Evolutionary conservation across 2,329 filamentous ascomycete species (phyloP), one percentile per base, ranked within the genome.

Genomic region (Mollisia scopiformis): DNA sequence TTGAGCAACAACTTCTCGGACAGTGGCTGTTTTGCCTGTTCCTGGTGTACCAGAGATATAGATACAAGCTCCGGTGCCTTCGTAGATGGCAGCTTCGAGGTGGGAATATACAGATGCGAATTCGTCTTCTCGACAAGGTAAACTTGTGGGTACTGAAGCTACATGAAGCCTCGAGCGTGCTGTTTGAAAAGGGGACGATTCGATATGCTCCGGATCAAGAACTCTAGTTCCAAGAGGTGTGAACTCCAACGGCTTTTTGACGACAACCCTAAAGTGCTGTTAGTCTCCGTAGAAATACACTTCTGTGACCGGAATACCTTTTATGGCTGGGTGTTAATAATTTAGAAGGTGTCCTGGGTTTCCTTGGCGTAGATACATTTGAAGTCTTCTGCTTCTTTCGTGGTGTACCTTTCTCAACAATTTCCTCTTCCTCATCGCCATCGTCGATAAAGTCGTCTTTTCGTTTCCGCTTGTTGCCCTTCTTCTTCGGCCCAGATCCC

Each of bases 1-100:
- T 63, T 93, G 90, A 5, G 90, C 87, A 16, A 99, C 90, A 1
- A 98, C 95, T 76, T 99, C 95, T 51, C 95, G 90, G 10, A 99
- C 95, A 0, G 96, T 99, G 13, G 95, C 95, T 1, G 95, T 99
- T 76, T 99, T 99, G 30, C 95, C 95, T 0, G 95, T 99, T 7
- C 96, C 95, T 0, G 96, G 95, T 0, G 94, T 98, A n/a, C 95
- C 95, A 0, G 95, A 98, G 62, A 99, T 99, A 77, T 99, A 99
- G 72, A 99, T 98, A 75, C 96, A 99, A 30, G 94, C 91, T 14
- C 96, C 96, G 1, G 90, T 91, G 19, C 94, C 95, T 67, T 97
- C 94, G 14, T 90, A 90, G 72, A 99, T 99, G 55, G 96, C 95
- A 7, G 92, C 90, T 73, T 97, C 93, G 33, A 99, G 87, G 74